Percentiles rank a stretch among this genome's conserved stretches.
phyloP scores from a whole-genome alignment of 1,139 yeast species.

The Lodderomyces pseudojiufengensis region DNA sequence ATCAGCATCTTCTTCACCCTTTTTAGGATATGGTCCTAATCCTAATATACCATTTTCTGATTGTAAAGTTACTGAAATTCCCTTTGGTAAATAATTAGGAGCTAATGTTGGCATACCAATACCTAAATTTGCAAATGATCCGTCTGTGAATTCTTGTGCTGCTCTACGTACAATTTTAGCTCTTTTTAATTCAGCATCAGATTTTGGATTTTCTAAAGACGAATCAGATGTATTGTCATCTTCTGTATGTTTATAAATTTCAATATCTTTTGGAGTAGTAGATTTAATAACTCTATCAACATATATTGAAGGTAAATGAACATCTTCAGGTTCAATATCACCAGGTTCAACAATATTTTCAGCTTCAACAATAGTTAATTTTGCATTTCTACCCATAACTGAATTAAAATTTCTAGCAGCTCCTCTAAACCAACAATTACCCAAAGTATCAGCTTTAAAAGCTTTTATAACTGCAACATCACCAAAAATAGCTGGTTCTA shows the following conservation, averaged over 20 bases:
- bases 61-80: constrained; percentile 38
- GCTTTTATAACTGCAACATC: constrained; percentile 49
- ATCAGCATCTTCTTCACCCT: constrained; percentile 45
- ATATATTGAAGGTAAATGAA: constrained; percentile 46
- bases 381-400: constrained; percentile 45
- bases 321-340: constrained; percentile 41
- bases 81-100: constrained; percentile 38
- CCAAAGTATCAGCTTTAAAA: constrained; percentile 43
- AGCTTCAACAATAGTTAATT: constrained; percentile 47
- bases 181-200: constrained; percentile 22
- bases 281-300: constrained; percentile 38
- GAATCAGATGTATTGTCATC: constrained; percentile 4
- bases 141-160: constrained; percentile 42
- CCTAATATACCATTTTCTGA: constrained; percentile 51
- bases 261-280: constrained; percentile 42
- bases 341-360: constrained; percentile 49
- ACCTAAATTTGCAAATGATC: constrained; percentile 44
- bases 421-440: constrained; percentile 47
- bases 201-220: constrained; percentile 13
- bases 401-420: constrained; percentile 47
- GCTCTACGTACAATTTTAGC: constrained; percentile 41
- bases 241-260: constrained; percentile 23
- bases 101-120: constrained; percentile 51
- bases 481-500: constrained; percentile 42
- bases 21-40: constrained; percentile 44